These are phyloP conservation scores for Salvia rosmarinus DNA, from an alignment of 257 asterid species.

Conservation along the genomic window DNA sequence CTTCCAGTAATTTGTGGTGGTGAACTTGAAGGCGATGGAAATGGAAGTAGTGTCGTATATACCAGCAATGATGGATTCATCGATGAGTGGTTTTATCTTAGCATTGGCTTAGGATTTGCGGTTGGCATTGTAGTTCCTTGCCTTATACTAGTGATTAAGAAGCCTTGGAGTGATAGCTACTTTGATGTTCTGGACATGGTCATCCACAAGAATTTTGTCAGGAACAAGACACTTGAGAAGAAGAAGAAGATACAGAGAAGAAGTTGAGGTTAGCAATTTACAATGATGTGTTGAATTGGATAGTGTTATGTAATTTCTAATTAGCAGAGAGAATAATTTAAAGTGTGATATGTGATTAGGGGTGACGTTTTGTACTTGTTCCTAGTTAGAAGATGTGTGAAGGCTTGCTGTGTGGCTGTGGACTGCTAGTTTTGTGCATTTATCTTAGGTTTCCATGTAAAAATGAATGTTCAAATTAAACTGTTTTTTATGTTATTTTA, in stretches of 20 bases:
- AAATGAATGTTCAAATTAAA: background rate
- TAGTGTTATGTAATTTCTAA: background rate
- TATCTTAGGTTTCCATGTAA: background rate
- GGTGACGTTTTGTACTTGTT: background rate
- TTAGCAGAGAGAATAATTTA: background rate
- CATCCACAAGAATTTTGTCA: constrained; percentile 10
- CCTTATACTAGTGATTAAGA: constrained; percentile 35
- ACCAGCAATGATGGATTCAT: constrained; percentile 30
- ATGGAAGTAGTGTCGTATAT: background rate
- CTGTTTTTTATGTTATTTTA: background rate
- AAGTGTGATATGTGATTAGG: background rate
- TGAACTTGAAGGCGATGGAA: constrained; percentile 17
- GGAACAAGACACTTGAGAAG: background rate
- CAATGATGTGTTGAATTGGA: background rate
- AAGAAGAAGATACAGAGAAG: constrained; percentile 5
- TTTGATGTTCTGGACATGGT: constrained; percentile 44
- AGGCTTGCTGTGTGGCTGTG: background rate
- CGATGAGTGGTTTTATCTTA: constrained; percentile 54
- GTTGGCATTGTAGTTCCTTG: constrained; percentile 49
- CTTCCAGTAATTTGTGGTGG: constrained; percentile 38
- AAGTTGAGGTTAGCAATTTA: background rate
- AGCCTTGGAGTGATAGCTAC: constrained; percentile 48
- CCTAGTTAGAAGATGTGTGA: background rate
- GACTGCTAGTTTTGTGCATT: background rate
- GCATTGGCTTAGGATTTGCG: constrained; percentile 57